Conservation (phyloP, 768 basidiomycete species). For the Collybia sp. region DNA sequence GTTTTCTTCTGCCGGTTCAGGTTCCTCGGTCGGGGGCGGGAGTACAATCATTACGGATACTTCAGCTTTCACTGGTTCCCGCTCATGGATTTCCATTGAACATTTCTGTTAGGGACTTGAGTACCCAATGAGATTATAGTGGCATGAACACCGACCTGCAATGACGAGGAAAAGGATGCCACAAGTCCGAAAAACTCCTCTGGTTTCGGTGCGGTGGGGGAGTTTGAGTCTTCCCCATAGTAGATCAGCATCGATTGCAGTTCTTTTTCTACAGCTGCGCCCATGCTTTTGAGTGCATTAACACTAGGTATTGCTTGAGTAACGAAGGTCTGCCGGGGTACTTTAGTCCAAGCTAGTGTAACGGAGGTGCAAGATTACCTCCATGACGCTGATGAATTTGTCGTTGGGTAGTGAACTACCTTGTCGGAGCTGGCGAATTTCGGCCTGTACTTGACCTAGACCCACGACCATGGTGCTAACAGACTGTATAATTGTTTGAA, state of each 20-base stretch:
- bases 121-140: not conserved
- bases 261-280: constrained; percentile 50
- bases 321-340: constrained; percentile 41
- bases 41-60: constrained; percentile 16
- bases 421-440: constrained; percentile 42
- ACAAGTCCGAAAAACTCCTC: constrained; percentile 82
- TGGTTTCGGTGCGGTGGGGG: constrained; percentile 60
- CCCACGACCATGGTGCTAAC: constrained; percentile 57
- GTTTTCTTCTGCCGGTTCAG: constrained; percentile 11
- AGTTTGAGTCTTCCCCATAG: constrained; percentile 73
- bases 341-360: not conserved
- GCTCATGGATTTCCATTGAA: constrained; percentile 58
- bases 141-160: constrained; percentile 45
- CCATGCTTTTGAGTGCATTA: constrained; percentile 63
- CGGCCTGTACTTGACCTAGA: constrained; percentile 48
- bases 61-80: constrained; percentile 26
- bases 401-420: constrained; percentile 38
- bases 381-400: constrained; percentile 64
- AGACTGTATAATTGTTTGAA: constrained; percentile 55
- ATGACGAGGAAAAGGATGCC: constrained; percentile 65
- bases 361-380: constrained; percentile 33
- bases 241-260: constrained; percentile 57
- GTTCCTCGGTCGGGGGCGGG: constrained; percentile 15
- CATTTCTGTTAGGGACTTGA: constrained; percentile 50
- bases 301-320: constrained; percentile 45